Evolutionary conservation across 352 stramenopile species (phyloP), one percentile per base, ranked within the genome.

Genomic region (Pythium pyrilobum): DNA sequence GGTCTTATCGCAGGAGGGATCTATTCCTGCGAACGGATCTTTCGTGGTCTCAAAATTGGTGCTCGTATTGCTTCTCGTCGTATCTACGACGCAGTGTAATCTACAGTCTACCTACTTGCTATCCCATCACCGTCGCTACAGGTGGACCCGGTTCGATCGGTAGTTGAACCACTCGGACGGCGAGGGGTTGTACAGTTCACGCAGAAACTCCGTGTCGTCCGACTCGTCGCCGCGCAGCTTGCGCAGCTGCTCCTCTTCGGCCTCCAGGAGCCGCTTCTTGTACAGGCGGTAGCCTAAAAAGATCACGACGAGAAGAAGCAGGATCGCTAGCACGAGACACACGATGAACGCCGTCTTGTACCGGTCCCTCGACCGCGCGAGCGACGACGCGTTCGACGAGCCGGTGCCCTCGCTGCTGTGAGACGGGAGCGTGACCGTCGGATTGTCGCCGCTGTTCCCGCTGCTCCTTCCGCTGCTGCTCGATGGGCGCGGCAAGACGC

Each of bases 141-240:
- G 28, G 36, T 66, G 58, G 25, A 66, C 37, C 37, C 52, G 58
- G 43, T 60, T 61, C 12, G 58, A 66, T 1, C 43, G 52, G 33
- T 62, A 67, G 39, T 66, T 59, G 46, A 66, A 66, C 59, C 59
- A 67, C 28, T 62, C 53, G n/a, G 52, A 56, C 40, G 59, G 59
- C 21, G 59, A 67, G 23, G 51, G 47, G 29, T 58, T 55, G 46
- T 59, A 62, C 21, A 67, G 37, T 21, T 62, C 59, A 7, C 52
- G 42, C 13, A 67, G 28, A 20, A 67, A 62, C 28, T 58, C 59
- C 40, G 62, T 51, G 20, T 67, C 52, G 40, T 67, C 53, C 5
- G 44, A 27, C 20, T 62, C 52, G 24, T 67, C 59, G 27, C 46
- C 51, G 3, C 59, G 59, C 34, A 67, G n/a, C 31, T 54, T 37